phyloP scores from a whole-genome alignment of 83 land plant species.

The Thuja plicata region DNA sequence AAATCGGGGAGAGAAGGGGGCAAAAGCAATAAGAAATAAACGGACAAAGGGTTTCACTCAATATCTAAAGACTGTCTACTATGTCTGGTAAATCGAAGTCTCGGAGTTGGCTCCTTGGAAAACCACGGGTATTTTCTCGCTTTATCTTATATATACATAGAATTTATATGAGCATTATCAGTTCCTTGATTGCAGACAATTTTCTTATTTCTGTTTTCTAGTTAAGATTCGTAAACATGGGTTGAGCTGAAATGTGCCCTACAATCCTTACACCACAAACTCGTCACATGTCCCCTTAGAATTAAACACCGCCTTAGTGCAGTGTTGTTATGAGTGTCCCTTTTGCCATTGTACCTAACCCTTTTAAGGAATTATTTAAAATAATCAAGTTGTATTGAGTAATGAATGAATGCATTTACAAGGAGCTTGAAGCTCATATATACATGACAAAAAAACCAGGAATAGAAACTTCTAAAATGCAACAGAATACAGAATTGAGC shows the following conservation, averaged over 20 bases:
- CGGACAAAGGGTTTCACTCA: neutral
- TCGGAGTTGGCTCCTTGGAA: neutral
- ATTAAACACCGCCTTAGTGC: neutral
- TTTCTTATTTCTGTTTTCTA: neutral
- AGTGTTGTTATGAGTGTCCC: neutral
- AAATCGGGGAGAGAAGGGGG: neutral
- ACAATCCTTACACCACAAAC: neutral
- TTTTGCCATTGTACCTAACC: neutral
- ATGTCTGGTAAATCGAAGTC: neutral
- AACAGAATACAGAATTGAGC: too few species aligned
- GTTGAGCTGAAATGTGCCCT: neutral
- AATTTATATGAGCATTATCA: neutral
- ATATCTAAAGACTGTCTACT: neutral
- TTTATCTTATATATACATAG: neutral
- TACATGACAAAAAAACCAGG: too few species aligned
- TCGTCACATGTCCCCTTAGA: neutral
- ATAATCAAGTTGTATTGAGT: too few species aligned
- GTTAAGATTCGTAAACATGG: neutral
- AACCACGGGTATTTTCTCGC: neutral
- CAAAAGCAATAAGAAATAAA: neutral
- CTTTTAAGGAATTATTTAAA: neutral
- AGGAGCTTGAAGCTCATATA: too few species aligned
- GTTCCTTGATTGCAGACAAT: neutral
- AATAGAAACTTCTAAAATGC: too few species aligned
- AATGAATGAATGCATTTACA: too few species aligned